Evolutionary conservation across 1,284 basidiomycete genomes (phyloP).

Genomic region (Sparassis latifolia): DNA sequence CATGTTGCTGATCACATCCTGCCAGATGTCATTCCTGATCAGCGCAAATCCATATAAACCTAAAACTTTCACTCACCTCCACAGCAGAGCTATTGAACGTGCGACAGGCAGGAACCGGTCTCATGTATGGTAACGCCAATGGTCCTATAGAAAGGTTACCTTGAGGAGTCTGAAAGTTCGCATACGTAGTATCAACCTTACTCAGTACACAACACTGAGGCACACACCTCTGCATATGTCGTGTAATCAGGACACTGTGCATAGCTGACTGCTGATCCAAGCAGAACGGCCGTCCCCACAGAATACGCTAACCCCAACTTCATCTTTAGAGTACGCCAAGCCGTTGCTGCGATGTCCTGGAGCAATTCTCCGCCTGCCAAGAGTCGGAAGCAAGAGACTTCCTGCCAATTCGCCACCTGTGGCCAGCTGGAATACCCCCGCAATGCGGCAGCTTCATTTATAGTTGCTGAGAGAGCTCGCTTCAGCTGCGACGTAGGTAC

Average conservation of each 20-base stretch:
- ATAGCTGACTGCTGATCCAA: conserved; percentile 18
- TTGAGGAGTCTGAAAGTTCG: conserved; percentile 41
- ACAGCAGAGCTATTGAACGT: conserved; percentile 71
- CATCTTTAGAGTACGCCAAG: conserved; percentile 12
- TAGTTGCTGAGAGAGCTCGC: too few relatives aligned
- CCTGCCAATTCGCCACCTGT: too few relatives aligned
- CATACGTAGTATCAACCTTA: neutral
- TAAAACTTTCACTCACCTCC: conserved; percentile 38
- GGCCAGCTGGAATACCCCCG: too few relatives aligned
- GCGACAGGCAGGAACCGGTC: conserved; percentile 57
- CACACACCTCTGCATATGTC: conserved; percentile 50
- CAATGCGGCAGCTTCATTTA: too few relatives aligned
- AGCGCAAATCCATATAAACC: neutral
- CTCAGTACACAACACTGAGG: neutral
- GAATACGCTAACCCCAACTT: conserved; percentile 15
- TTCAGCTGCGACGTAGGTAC: too few relatives aligned
- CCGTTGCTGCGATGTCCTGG: too few relatives aligned
- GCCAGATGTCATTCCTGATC: neutral
- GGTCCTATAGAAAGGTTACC: conserved; percentile 51
- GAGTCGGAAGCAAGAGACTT: too few relatives aligned
- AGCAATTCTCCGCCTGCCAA: too few relatives aligned
- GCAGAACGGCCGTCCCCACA: conserved; percentile 10
- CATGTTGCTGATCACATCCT: conserved; percentile 65
- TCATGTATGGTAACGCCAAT: conserved; percentile 64
- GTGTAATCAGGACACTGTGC: conserved; percentile 60